Conservation (phyloP, 2,329 filamentous ascomycete species). For the Colletotrichum siamense region DNA sequence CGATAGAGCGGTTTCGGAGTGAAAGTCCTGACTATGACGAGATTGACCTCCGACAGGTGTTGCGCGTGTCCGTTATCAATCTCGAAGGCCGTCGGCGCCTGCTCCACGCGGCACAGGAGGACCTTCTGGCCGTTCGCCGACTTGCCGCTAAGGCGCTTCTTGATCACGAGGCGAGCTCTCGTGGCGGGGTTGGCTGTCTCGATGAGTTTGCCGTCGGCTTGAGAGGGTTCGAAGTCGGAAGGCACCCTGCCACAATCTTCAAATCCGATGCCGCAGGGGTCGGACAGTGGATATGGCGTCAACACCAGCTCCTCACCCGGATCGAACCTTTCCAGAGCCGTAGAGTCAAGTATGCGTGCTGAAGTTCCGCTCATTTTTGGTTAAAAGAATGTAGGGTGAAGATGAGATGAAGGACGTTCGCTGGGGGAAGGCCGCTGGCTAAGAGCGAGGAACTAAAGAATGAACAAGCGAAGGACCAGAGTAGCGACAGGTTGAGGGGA, state of each 20-base stretch:
- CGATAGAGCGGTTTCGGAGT: fast-evolving
- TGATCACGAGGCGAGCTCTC: neutral
- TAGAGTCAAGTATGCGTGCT: too few relatives aligned
- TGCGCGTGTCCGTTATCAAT: fast-evolving
- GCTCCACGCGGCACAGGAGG: neutral
- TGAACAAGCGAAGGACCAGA: too few relatives aligned
- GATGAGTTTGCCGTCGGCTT: neutral
- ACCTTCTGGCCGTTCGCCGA: neutral
- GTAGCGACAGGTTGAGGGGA: too few relatives aligned
- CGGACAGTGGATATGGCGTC: neutral
- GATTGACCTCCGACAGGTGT: neutral
- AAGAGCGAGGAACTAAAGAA: too few relatives aligned
- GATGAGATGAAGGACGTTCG: too few relatives aligned
- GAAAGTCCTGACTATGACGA: neutral
- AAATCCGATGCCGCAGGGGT: neutral
- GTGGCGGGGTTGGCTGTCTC: neutral
- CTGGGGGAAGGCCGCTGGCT: too few relatives aligned
- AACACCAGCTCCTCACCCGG: neutral
- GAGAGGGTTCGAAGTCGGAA: neutral
- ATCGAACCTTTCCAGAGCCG: neutral
- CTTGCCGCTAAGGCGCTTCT: neutral
- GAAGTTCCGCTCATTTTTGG: too few relatives aligned
- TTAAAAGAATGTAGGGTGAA: too few relatives aligned
- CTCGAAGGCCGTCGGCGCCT: neutral
- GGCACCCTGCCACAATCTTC: neutral